Base-by-base conservation (phyloP, 139 green algal species). In the Marvania coccoides region DNA sequence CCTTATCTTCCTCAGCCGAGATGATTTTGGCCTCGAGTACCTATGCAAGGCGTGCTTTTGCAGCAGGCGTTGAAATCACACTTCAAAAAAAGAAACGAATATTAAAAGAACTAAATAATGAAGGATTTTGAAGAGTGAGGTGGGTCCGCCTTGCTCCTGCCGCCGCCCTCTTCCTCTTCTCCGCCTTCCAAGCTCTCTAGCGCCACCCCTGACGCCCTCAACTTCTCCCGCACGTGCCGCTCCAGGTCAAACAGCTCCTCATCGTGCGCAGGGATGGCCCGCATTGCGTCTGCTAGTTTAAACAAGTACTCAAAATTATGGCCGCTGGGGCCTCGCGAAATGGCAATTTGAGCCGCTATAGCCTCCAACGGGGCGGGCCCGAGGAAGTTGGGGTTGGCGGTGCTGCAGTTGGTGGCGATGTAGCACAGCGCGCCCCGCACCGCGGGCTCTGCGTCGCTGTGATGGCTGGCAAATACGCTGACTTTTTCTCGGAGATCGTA, bases 281-380 rank as follows among this genome's bases (percentile, higher is more conserved):
- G 65, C 73, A 88, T 81, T 6, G 72, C 71, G 6, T 77, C 75
- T 6, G 75, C 80, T 23, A 92, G 59, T 4, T 62, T 65, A 47
- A 76, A 84, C 4, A 92, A 40, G 61, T 92, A 92, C 46, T 92
- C 84, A n/a, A 36, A 65, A 55, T 92, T 92, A 12, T 73, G 73
- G 0, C 86, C 86, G 1, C 73, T 84, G 0, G 84, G 84, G 0
- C 85, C 86, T 12, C n/a, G 4, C 0, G 68, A 66, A 19, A 38
- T 72, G 2, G 80, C 79, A 36, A 87, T 84, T 54, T 87, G 80
- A 3, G 55, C 26, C 2, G 84, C 84, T 26, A 92, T 77, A 8
- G 63, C 65, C 28, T 78, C 72, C 14, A 77, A 9, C 0, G 61
- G 56, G 1, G 78, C 81, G 1, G 77, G 73, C 0, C 86, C 86